Evolutionary conservation across 306 rosid species (phyloP), one percentile per base, ranked within the genome.

Genomic region (Carpinus fangiana): DNA sequence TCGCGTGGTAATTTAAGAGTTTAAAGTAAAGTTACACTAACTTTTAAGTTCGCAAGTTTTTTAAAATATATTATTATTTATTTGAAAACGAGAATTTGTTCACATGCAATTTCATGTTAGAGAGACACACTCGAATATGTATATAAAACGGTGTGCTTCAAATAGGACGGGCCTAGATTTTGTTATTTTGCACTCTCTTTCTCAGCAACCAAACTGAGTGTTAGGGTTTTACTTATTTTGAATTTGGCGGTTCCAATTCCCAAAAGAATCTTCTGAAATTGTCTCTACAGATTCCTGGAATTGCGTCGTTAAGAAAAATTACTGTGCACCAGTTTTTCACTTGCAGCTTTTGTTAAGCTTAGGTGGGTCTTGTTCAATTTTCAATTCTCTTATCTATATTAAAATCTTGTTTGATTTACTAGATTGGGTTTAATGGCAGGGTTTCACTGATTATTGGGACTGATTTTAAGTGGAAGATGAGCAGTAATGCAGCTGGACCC

Each of bases 401-500:
- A 34, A 36, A 34, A 65, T 16, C 2, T 38, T 31, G 18, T 5
- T 13, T 8, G 21, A 3, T 34, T 16, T 36, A 13, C 13, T 28
- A 5, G 34, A 34, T 34, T 38, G 26, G 10, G 26, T n/a, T 65
- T 59, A 36, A 38, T 36, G 20, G 47, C 26, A 8, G 12, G 18
- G 17, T 38, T 16, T 3, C 21, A 65, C 11, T 65, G 71, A 36
- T 65, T 64, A 1, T 17, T 36, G 50, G 17, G 71, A 34, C 26
- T 3, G 50, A 9, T 21, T 41, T 53, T 1, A 3, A 56, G 28
- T n/a, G 4, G 31, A 82, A 55, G 80, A 89, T 92, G 96, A 91
- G 84, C 83, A 88, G 72, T 83, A 62, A 91, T 17, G 56, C 87
- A 1, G 85, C 86, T 0, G 97, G 90, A 54, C 47, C 89, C 60